Evolutionary conservation across 805 yeast genomes (phyloP).

Genomic region (Ogataea nonfermentans): DNA sequence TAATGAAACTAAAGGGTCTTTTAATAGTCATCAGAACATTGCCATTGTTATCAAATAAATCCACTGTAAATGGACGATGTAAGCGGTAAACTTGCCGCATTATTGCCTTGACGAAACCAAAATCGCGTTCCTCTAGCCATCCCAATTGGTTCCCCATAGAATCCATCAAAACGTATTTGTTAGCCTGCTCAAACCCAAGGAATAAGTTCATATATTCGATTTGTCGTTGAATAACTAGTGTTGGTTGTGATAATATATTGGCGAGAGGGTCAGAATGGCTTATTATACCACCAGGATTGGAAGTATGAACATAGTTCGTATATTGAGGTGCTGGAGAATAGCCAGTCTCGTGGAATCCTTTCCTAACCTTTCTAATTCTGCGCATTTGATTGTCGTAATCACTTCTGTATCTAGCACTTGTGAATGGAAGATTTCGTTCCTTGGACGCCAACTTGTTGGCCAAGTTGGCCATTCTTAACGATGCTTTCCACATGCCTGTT

Average conservation of each 20-base stretch:
- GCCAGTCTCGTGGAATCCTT: not conserved
- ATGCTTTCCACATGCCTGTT: constrained; percentile 2
- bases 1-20: constrained; percentile 84
- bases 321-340: not conserved
- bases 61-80: constrained; percentile 83
- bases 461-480: not conserved
- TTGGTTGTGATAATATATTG: constrained; percentile 70
- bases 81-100: constrained; percentile 79
- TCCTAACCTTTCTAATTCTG: constrained; percentile 4
- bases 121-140: constrained; percentile 76
- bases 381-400: not conserved
- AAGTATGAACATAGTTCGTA: constrained; percentile 26
- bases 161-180: constrained; percentile 71
- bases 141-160: constrained; percentile 75
- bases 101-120: constrained; percentile 64
- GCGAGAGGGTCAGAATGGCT: constrained; percentile 58
- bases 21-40: constrained; percentile 61
- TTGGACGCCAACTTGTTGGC: no score
- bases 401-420: not conserved
- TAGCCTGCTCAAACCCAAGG: constrained; percentile 90
- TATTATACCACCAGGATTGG: constrained; percentile 45
- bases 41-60: constrained; percentile 63
- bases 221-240: constrained; percentile 82
- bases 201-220: constrained; percentile 85
- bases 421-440: no score